phyloP scores from a whole-genome alignment of 2,329 filamentous ascomycete species.

The Phymatotrichopsis omnivora region DNA sequence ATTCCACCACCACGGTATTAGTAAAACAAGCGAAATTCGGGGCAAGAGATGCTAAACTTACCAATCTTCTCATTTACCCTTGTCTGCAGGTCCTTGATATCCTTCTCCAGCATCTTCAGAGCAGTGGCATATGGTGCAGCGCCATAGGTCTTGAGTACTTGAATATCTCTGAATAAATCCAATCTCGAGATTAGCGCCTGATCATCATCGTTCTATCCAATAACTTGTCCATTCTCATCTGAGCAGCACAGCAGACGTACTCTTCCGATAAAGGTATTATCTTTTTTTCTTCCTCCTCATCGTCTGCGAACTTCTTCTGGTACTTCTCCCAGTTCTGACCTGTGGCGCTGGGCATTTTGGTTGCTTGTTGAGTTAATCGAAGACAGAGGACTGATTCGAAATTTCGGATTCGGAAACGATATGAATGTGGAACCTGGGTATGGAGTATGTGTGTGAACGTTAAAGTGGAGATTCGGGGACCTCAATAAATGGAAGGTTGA shows the following conservation, averaged over 20 bases:
- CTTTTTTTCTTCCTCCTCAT: conserved; percentile 98
- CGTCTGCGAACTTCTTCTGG: conserved; percentile 91
- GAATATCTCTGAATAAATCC: conserved; percentile 65
- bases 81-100: conserved; percentile 98
- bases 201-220: conserved; percentile 31
- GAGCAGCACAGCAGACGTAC: conserved; percentile 45
- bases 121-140: conserved; percentile 89
- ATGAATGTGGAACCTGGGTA: too few relatives aligned
- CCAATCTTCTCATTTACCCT: conserved; percentile 98
- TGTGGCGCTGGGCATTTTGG: conserved; percentile 79
- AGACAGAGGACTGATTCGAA: not conserved
- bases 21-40: too few relatives aligned
- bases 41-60: conserved; percentile 24
- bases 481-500: too few relatives aligned
- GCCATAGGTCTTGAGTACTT: conserved; percentile 98
- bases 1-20: too few relatives aligned
- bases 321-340: conserved; percentile 98
- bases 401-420: too few relatives aligned
- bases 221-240: conserved; percentile 2
- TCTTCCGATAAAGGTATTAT: conserved; percentile 94
- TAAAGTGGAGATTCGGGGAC: too few relatives aligned
- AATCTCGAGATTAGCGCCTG: conserved; percentile 32
- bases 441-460: too few relatives aligned
- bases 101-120: conserved; percentile 94
- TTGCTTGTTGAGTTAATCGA: conserved; percentile 19